Conservation (phyloP, 1,284 basidiomycete species). For the Sanghuangporus baumii region DNA sequence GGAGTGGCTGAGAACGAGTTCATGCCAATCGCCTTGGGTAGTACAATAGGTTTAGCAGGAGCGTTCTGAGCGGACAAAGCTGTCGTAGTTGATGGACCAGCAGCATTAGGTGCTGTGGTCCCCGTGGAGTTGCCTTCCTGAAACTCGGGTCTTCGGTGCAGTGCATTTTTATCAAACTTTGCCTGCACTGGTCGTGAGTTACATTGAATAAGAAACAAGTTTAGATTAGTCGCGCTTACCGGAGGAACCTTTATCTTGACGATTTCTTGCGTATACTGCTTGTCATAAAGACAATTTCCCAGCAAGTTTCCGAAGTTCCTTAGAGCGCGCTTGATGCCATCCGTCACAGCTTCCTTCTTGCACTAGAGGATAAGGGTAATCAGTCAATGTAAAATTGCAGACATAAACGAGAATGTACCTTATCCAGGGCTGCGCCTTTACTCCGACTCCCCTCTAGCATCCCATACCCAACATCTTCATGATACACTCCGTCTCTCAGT, state of each 20-base stretch:
- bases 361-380: slow-evolving; percentile 47
- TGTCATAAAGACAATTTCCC: slow-evolving; percentile 96
- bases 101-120: not conserved
- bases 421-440: slow-evolving; percentile 86
- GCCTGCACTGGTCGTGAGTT: slow-evolving; percentile 35
- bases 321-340: slow-evolving; percentile 86
- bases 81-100: slow-evolving; percentile 1
- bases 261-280: slow-evolving; percentile 79
- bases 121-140: slow-evolving; percentile 31
- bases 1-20: not conserved
- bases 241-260: slow-evolving; percentile 79
- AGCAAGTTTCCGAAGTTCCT: slow-evolving; percentile 92
- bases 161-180: slow-evolving; percentile 69
- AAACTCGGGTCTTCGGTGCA: slow-evolving; percentile 79
- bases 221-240: slow-evolving; percentile 41
- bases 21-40: slow-evolving; percentile 6
- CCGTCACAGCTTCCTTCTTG: slow-evolving; percentile 97
- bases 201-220: not conserved
- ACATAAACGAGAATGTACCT: slow-evolving; percentile 49
- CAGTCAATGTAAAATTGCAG: not conserved
- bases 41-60: not conserved
- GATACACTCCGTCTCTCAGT: slow-evolving; percentile 81
- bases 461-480: slow-evolving; percentile 94
- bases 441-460: slow-evolving; percentile 79
- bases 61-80: not conserved